phyloP scores from a whole-genome alignment of 1,284 basidiomycete species.

The Malassezia brasiliensis region DNA sequence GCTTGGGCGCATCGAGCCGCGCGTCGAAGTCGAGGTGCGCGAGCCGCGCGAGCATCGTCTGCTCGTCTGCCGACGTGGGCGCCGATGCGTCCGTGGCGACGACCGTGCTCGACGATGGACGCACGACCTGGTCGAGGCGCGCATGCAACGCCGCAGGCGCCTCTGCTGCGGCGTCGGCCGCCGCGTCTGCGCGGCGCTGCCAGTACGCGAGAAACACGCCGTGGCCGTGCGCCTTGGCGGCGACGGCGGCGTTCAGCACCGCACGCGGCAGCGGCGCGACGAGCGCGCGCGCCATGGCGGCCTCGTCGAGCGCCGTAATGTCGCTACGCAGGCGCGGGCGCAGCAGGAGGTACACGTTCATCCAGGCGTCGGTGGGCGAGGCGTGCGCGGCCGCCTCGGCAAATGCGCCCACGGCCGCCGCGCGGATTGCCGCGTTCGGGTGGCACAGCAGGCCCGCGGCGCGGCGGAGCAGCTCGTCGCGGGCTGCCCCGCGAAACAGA shows the following conservation, averaged over 20 bases:
- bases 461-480: constrained; percentile 83
- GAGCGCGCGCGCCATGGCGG: constrained; percentile 63
- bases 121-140: constrained; percentile 3
- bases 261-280: constrained; percentile 62
- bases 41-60: constrained; percentile 1
- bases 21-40: neutral
- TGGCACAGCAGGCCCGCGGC: constrained; percentile 84
- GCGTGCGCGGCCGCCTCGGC: constrained; percentile 69
- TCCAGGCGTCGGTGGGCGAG: constrained; percentile 67
- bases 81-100: neutral
- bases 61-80: neutral
- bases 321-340: constrained; percentile 77
- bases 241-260: constrained; percentile 71
- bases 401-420: constrained; percentile 79
- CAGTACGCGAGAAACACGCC: neutral
- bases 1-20: neutral
- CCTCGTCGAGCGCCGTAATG: constrained; percentile 65
- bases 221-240: neutral
- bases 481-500: constrained; percentile 77
- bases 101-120: neutral
- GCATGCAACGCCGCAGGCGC: neutral
- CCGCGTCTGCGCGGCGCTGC: neutral
- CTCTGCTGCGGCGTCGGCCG: neutral
- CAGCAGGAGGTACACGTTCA: constrained; percentile 82
- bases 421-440: constrained; percentile 94